A percentile compares a stretch with the other conserved stretches of the same genome.
These are phyloP conservation scores for Nicotiana noctiflora DNA, from an alignment of 257 asterid species.

Conservation along the genomic window DNA sequence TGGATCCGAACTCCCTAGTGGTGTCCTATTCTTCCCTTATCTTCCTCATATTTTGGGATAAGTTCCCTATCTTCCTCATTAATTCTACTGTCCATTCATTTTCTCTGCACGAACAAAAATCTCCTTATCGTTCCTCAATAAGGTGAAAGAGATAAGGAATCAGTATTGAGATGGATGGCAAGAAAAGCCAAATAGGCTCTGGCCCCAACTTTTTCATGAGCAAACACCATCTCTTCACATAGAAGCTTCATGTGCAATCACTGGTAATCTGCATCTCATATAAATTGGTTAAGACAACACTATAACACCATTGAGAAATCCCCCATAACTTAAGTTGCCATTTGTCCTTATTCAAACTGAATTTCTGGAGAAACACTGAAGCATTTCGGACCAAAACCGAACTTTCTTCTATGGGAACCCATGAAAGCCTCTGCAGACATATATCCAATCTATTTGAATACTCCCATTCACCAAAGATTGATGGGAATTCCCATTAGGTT, in stretches of 20 bases:
- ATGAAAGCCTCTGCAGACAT: not conserved
- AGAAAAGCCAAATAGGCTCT: not conserved
- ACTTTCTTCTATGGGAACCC: not conserved
- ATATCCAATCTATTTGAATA: not conserved
- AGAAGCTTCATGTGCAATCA: not conserved
- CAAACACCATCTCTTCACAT: not conserved
- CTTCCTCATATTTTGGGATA: not conserved
- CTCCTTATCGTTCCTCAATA: not conserved
- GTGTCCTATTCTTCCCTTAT: not conserved
- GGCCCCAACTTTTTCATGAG: not conserved
- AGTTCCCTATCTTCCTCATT: not conserved
- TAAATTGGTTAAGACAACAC: not conserved
- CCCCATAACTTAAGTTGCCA: constrained; percentile 2
- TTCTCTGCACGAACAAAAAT: not conserved
- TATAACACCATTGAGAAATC: not conserved
- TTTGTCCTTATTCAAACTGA: not conserved
- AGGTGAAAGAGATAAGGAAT: not conserved
- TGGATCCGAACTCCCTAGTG: not conserved
- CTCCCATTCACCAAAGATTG: not conserved
- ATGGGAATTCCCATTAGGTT: not conserved
- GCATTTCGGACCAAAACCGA: not conserved
- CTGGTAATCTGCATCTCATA: not conserved
- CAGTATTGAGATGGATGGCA: not conserved
- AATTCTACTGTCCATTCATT: not conserved
- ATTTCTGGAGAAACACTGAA: not conserved